Conservation (phyloP, 1,284 basidiomycete species). For the Xerocomus alliaceus region DNA sequence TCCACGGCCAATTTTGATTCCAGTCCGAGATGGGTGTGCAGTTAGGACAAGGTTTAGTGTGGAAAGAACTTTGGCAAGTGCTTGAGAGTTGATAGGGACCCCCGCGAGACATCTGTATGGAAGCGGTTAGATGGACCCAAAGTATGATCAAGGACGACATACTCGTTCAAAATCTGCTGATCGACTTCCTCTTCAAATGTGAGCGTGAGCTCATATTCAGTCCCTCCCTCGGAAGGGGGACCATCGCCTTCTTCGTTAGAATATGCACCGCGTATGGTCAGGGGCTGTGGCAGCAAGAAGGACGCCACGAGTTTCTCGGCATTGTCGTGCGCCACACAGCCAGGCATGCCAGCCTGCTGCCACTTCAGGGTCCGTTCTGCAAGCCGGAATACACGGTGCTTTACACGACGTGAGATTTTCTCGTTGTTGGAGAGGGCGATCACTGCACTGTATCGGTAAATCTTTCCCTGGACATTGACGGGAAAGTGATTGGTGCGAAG, state of each 20-base stretch:
- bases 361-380: constrained; percentile 29
- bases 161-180: constrained; percentile 23
- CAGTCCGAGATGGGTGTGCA: constrained; percentile 48
- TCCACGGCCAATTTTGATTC: constrained; percentile 51
- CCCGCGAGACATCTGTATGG: constrained; percentile 33
- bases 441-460: constrained; percentile 26
- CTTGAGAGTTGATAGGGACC: constrained; percentile 37
- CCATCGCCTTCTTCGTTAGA: neutral
- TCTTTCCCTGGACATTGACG: constrained; percentile 44
- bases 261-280: constrained; percentile 24
- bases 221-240: neutral
- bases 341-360: constrained; percentile 23
- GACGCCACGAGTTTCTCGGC: constrained; percentile 37
- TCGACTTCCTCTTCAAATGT: constrained; percentile 28
- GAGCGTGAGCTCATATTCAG: constrained; percentile 22
- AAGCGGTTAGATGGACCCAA: constrained; percentile 5
- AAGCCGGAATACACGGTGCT: constrained; percentile 33
- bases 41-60: constrained; percentile 57
- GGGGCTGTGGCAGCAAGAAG: constrained; percentile 23
- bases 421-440: constrained; percentile 16
- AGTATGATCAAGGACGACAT: neutral
- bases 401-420: constrained; percentile 22
- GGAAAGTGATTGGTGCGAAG: constrained; percentile 61
- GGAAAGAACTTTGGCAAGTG: constrained; percentile 53
- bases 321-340: constrained; percentile 34